These are phyloP conservation scores for Hyphodiscus sp. DNA, from an alignment of 2,329 filamentous ascomycete genomes.

Conservation along the genomic window DNA sequence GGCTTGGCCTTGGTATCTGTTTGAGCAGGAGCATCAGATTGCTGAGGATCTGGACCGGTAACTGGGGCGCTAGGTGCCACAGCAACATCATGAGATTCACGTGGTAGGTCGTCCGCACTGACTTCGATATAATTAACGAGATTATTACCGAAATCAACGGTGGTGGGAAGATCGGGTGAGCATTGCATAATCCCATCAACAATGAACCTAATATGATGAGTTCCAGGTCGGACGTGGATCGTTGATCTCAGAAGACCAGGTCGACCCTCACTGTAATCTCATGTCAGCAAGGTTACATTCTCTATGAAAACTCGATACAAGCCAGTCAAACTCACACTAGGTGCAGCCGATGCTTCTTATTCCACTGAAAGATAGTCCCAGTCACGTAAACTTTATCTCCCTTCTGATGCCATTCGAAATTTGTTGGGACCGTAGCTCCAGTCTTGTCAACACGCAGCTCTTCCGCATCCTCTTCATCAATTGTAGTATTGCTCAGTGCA, in stretches of 20 bases:
- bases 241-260: conserved; percentile 66
- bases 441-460: conserved; percentile 71
- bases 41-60: conserved; percentile 9
- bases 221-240: conserved; percentile 82
- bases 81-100: conserved; percentile 29
- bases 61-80: conserved; percentile 20
- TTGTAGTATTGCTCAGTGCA: conserved; percentile 53
- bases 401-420: conserved; percentile 70
- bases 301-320: background rate
- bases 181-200: conserved; percentile 92
- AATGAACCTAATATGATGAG: conserved; percentile 93
- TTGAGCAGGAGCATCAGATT: conserved; percentile 10
- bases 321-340: conserved; percentile 56
- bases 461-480: conserved; percentile 77
- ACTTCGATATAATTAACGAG: conserved; percentile 98
- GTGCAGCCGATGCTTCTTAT: conserved; percentile 83
- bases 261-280: conserved; percentile 31
- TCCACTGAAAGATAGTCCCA: conserved; percentile 96
- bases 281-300: conserved; percentile 3
- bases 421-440: conserved; percentile 72
- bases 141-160: conserved; percentile 96
- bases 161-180: conserved; percentile 80
- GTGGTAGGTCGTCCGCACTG: conserved; percentile 62
- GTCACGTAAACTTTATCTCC: conserved; percentile 94
- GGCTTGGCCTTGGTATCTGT: conserved; percentile 30